Base-by-base conservation (phyloP, 805 yeast species). In the Ogataea dorogensis region DNA sequence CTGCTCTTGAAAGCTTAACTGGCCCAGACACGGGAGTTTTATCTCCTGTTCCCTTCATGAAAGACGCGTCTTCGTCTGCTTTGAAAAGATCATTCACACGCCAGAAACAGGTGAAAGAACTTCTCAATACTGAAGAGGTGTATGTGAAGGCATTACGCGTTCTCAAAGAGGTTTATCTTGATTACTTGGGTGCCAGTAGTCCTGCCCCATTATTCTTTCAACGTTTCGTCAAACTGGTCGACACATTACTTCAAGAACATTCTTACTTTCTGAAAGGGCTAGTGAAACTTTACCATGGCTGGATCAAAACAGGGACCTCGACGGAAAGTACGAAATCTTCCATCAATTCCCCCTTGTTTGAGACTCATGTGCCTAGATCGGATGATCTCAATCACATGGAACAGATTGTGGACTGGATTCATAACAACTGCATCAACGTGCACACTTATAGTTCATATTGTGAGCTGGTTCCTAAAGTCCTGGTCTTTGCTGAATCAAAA, bases 111-210 rank as follows among this genome's bases (percentile, higher is more conserved):
- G 46, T 60, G 17, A 56, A 71, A 37, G 84, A 77, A 49, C 50
- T 77, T 5, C 36, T 70, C 0, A 64, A 63, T 10, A 74, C 75
- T 9, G 84, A 77, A 46, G 63, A 59, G 17, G 58, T 56, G 1
- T 77, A 73, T 47, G 52, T 75, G n/a, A 58, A 60, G 28, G 68
- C 73, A 1, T 50, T 77, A 31, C 61, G 59, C 24, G 53, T 71
- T 42, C 53, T 77, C 13, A 56, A 62, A 5, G 64, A 61, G n/a
- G 64, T 59, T 23, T 77, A 74, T 41, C 47, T 73, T 4, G 65
- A 63, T 7, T 63, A 71, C 2, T 48, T 70, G 8, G 51, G 65
- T 16, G 49, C 49, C 7, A 58, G 57, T 22, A 50, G 53, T 21
- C 59, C 61, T 10, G 51, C 63, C 1, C 71, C 75, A 3, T 46